Evolutionary conservation across 1,284 basidiomycete species (phyloP).

Genomic region (Puccinia novopanici): DNA sequence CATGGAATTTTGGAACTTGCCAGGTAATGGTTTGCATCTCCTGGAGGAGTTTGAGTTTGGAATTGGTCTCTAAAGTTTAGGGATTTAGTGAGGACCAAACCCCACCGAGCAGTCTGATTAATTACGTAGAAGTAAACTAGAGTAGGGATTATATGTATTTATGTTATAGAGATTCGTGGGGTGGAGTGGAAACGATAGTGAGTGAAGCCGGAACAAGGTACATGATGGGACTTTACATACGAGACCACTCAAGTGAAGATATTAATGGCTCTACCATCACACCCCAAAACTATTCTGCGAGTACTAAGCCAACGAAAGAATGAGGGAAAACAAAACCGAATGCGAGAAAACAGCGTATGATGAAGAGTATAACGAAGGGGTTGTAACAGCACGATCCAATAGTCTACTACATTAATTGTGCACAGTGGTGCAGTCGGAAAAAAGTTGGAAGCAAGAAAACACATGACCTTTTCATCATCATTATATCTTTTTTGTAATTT

Average conservation of each 20-base stretch:
- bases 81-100: too few relatives aligned
- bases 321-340: not conserved
- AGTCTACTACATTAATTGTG: not conserved
- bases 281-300: not conserved
- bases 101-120: too few relatives aligned
- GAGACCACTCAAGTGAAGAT: not conserved
- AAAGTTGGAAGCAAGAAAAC: not conserved
- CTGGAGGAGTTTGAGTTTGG: too few relatives aligned
- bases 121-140: too few relatives aligned
- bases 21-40: too few relatives aligned
- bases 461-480: not conserved
- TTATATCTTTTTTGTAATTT: not conserved
- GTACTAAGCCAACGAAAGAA: not conserved
- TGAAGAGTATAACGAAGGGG: not conserved
- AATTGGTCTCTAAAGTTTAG: too few relatives aligned
- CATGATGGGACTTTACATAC: not conserved
- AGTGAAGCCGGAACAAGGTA: not conserved
- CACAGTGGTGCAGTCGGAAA: not conserved
- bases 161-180: not conserved
- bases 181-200: not conserved
- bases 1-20: too few relatives aligned
- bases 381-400: slow-evolving; percentile 12
- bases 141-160: not conserved
- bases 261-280: not conserved
- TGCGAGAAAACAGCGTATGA: slow-evolving; percentile 9